These are phyloP conservation scores for Suhomyces bribrorum DNA, from an alignment of 1,139 yeast species.

Conservation along the genomic window DNA sequence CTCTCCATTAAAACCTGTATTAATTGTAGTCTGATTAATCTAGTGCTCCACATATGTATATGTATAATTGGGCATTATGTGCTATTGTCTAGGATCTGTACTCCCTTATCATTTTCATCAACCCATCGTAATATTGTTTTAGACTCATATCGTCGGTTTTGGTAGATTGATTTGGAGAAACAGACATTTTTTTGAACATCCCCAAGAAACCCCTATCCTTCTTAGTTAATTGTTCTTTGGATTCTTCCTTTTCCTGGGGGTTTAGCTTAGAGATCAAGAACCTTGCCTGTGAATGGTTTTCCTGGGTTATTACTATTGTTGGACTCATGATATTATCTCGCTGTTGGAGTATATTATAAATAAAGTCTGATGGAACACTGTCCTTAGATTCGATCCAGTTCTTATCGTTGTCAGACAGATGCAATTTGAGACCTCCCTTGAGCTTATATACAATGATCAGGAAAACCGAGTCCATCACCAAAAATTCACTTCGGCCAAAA, in stretches of 20 bases:
- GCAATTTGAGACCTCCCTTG: slow-evolving; percentile 25
- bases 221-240: slow-evolving; percentile 1
- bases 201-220: slow-evolving; percentile 8
- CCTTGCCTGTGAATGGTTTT: slow-evolving; percentile 38
- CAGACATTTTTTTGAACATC: slow-evolving; percentile 2
- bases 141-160: slow-evolving; percentile 20
- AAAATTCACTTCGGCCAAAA: slow-evolving; percentile 18
- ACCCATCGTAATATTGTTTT: slow-evolving; percentile 19
- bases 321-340: slow-evolving; percentile 18
- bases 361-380: slow-evolving; percentile 13
- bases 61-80: background rate
- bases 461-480: slow-evolving; percentile 36
- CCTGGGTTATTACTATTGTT: slow-evolving; percentile 31
- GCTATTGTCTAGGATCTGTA: slow-evolving; percentile 3
- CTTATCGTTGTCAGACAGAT: slow-evolving; percentile 36
- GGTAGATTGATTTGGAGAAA: slow-evolving; percentile 2
- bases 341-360: slow-evolving; percentile 10
- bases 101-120: slow-evolving; percentile 13
- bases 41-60: too few relatives aligned
- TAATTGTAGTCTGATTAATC: too few relatives aligned
- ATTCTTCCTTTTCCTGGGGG: slow-evolving; percentile 18
- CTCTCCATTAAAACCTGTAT: too few relatives aligned
- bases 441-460: slow-evolving; percentile 26
- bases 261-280: slow-evolving; percentile 32
- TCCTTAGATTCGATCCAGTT: slow-evolving; percentile 19